Percentiles rank a stretch among this genome's conserved stretches.
These are phyloP conservation scores for Saccharomyces hybrid DNA, from an alignment of 1,139 yeast species.

Conservation along the genomic window DNA sequence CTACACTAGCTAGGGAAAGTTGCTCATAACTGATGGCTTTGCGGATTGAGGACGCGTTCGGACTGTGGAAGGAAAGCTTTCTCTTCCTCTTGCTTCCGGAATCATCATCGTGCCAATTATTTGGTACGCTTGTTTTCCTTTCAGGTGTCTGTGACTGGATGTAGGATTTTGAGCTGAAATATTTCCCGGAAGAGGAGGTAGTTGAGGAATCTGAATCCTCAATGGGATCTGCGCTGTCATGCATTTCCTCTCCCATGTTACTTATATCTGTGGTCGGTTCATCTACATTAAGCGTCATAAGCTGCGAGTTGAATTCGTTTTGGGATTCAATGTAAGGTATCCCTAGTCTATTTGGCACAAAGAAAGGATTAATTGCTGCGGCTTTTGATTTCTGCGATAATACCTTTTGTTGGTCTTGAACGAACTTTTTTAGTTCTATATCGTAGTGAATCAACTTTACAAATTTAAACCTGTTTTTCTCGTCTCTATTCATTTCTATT, in stretches of 20 bases:
- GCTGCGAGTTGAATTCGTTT: constrained; percentile 21
- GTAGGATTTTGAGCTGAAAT: not conserved
- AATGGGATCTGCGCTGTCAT: constrained; percentile 6
- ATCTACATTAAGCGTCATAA: constrained; percentile 6
- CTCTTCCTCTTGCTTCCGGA: not conserved
- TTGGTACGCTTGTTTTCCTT: not conserved
- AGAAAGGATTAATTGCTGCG: constrained; percentile 12
- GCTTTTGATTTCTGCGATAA: not conserved
- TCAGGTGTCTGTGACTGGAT: not conserved
- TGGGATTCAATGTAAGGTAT: constrained; percentile 13
- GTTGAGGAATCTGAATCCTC: constrained; percentile 6
- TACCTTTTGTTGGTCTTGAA: constrained; percentile 6
- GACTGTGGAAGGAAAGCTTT: not conserved
- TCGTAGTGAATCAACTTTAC: constrained; percentile 11
- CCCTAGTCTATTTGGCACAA: constrained; percentile 3
- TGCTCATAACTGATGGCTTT: not conserved
- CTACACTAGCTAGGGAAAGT: not conserved
- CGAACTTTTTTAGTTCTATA: constrained; percentile 7
- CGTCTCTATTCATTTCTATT: constrained; percentile 11
- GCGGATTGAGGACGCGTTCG: not conserved
- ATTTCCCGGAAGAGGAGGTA: not conserved
- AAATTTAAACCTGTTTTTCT: constrained; percentile 14
- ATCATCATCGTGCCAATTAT: not conserved
- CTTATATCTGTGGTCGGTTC: not conserved
- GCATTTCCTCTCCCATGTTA: constrained; percentile 2